phyloP scores from a whole-genome alignment of 257 asterid genomes.

The Jasminum sambac region DNA sequence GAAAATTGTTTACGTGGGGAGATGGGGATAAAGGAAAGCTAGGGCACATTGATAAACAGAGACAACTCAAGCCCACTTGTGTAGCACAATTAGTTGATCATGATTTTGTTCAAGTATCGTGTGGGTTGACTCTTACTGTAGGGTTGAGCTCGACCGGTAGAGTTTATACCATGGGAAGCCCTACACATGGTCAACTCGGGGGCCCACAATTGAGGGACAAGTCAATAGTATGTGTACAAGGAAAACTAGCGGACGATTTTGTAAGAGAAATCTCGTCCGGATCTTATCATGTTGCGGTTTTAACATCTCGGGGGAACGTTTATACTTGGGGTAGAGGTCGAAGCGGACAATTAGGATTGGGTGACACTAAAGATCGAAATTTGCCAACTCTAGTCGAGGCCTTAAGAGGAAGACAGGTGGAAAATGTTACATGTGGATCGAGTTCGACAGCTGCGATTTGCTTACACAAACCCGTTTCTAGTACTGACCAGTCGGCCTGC shows the following conservation, averaged over 20 bases:
- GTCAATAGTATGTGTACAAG: slow-evolving; percentile 38
- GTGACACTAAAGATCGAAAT: slow-evolving; percentile 44
- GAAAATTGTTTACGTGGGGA: slow-evolving; percentile 56
- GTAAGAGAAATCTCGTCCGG: slow-evolving; percentile 43
- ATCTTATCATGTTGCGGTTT: slow-evolving; percentile 45
- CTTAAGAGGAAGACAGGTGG: slow-evolving; percentile 41
- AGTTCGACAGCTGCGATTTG: slow-evolving; percentile 51
- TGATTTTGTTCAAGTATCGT: slow-evolving; percentile 48
- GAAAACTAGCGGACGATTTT: slow-evolving; percentile 42
- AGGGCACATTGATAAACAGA: slow-evolving; percentile 44
- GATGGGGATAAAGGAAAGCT: slow-evolving; percentile 54
- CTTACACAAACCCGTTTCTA: slow-evolving; percentile 46
- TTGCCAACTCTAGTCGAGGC: slow-evolving; percentile 47
- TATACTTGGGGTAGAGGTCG: slow-evolving; percentile 51
- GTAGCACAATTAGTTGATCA: slow-evolving; percentile 41
- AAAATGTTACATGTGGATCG: slow-evolving; percentile 47
- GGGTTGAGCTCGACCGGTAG: slow-evolving; percentile 41
- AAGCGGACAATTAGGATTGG: slow-evolving; percentile 55
- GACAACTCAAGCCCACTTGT: slow-evolving; percentile 43
- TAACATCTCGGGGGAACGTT: slow-evolving; percentile 42
- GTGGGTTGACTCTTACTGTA: slow-evolving; percentile 41
- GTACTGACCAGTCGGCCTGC: slow-evolving; percentile 49
- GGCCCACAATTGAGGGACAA: slow-evolving; percentile 38
- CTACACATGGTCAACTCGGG: slow-evolving; percentile 45
- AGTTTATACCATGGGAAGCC: slow-evolving; percentile 50